phyloP scores from a whole-genome alignment of 192 early-diverging fungal genomes.

The Paraglomus brasilianum region DNA sequence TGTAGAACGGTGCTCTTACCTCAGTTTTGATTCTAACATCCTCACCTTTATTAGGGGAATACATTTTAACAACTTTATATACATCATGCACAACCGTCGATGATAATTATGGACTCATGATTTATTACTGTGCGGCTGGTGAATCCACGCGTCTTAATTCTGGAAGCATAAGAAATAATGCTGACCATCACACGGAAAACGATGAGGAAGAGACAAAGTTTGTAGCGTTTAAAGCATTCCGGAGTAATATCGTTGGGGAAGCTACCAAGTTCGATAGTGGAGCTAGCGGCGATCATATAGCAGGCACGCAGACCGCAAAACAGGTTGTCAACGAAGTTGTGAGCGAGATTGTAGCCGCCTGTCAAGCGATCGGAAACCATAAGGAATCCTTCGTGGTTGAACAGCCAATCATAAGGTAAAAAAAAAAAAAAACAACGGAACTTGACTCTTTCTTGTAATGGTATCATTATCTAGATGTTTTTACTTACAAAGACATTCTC shows the following conservation, averaged over 20 bases:
- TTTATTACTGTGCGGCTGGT: conserved; percentile 48
- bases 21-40: neutral
- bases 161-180: conserved; percentile 48
- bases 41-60: conserved; percentile 33
- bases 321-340: conserved; percentile 41
- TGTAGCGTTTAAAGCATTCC: conserved; percentile 43
- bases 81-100: conserved; percentile 36
- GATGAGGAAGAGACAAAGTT: conserved; percentile 27
- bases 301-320: conserved; percentile 16
- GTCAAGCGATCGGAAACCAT: conserved; percentile 23
- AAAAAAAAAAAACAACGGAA: no score
- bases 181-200: neutral
- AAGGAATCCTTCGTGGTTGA: conserved; percentile 34
- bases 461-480: neutral
- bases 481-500: neutral
- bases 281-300: neutral
- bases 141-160: conserved; percentile 52
- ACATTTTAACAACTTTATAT: conserved; percentile 41
- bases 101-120: conserved; percentile 53
- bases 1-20: neutral
- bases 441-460: no score
- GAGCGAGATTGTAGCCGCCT: conserved; percentile 32
- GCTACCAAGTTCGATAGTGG: conserved; percentile 30
- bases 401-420: conserved; percentile 44
- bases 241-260: conserved; percentile 44